Conservation (phyloP, 805 yeast genomes). For the Wickerhamiella nectarea region DNA sequence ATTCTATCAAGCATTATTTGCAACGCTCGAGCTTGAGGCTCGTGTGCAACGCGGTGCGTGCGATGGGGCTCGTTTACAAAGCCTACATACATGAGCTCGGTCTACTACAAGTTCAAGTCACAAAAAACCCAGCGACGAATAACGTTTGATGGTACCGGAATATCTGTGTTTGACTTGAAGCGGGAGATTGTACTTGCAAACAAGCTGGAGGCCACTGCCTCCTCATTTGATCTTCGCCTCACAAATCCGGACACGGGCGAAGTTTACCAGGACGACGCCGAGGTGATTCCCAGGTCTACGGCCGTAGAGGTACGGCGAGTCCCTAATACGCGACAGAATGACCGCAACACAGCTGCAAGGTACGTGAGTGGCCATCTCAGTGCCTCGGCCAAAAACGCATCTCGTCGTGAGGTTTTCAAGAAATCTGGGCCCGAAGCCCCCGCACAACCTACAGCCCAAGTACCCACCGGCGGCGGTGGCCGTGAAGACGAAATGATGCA, state of each 20-base stretch:
- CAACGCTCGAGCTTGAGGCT: too few species aligned
- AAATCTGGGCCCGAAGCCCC: constrained; percentile 11
- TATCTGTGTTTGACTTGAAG: constrained; percentile 86
- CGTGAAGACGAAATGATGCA: constrained; percentile 81
- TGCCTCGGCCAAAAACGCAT: constrained; percentile 25
- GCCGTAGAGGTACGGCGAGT: constrained; percentile 69
- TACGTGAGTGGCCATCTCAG: constrained; percentile 38
- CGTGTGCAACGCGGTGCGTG: too few species aligned
- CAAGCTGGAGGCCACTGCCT: constrained; percentile 69
- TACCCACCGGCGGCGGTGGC: constrained; percentile 24
- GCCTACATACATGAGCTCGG: constrained; percentile 56
- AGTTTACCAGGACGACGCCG: constrained; percentile 77
- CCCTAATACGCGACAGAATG: constrained; percentile 41
- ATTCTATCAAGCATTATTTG: too few species aligned
- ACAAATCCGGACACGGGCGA: constrained; percentile 58
- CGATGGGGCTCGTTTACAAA: too few species aligned
- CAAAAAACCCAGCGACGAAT: constrained; percentile 69
- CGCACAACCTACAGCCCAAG: constrained; percentile 14
- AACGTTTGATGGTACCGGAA: constrained; percentile 90
- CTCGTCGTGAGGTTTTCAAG: constrained; percentile 25
- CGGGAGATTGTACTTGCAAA: constrained; percentile 76
- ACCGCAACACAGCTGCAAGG: constrained; percentile 42
- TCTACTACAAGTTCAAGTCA: constrained; percentile 74
- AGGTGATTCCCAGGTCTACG: constrained; percentile 80
- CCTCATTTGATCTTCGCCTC: constrained; percentile 54